These are phyloP conservation scores for Suillus decipiens DNA, from an alignment of 768 basidiomycete genomes.

Conservation along the genomic window DNA sequence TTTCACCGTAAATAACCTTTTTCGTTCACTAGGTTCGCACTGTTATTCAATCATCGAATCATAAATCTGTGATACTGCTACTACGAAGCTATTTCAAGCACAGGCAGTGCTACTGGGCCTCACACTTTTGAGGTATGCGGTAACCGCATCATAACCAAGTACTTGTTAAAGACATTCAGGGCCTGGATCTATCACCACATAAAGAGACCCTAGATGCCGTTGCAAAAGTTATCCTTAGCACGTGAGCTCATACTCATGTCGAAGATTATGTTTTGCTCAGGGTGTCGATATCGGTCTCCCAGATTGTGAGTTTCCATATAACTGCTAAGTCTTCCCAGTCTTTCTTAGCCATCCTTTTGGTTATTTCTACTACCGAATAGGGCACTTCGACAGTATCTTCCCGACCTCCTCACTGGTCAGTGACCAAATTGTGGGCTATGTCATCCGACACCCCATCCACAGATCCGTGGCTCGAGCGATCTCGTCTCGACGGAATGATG, in stretches of 20 bases:
- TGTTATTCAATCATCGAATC: background rate
- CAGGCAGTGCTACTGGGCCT: background rate
- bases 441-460: background rate
- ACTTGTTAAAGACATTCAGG: background rate
- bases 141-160: background rate
- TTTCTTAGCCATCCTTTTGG: background rate
- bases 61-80: background rate
- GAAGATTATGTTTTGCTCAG: background rate
- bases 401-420: background rate
- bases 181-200: background rate
- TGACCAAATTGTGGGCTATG: background rate
- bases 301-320: background rate
- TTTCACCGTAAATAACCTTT: background rate
- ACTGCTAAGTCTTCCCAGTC: background rate
- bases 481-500: constrained; percentile 9
- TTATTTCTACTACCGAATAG: background rate
- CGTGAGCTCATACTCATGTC: background rate
- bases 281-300: background rate
- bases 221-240: background rate
- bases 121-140: background rate
- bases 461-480: background rate
- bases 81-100: background rate
- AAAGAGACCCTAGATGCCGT: background rate
- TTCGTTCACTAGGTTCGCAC: background rate
- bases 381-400: background rate